Conservation (phyloP, 1,284 basidiomycete genomes). For the Trichosporon ovoides region DNA sequence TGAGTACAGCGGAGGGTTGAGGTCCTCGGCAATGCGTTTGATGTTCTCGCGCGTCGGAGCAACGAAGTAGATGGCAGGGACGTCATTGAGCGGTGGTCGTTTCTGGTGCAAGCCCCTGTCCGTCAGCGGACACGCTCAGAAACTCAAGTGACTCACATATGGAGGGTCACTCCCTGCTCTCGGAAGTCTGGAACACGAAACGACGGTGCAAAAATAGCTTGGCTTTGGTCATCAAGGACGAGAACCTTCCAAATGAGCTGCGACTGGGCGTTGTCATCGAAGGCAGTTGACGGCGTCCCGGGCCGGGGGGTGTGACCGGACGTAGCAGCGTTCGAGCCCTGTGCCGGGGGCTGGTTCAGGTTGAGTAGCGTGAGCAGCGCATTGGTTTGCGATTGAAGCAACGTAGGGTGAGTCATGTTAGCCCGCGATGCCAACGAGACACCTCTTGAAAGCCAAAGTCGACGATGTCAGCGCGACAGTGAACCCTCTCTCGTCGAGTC, state of each 20-base stretch:
- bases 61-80: constrained; percentile 96
- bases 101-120: constrained; percentile 81
- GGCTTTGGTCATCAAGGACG: constrained; percentile 88
- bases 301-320: constrained; percentile 37
- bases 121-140: not conserved
- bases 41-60: constrained; percentile 84
- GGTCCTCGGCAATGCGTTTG: constrained; percentile 74
- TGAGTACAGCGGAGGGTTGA: constrained; percentile 83
- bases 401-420: constrained; percentile 43
- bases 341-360: constrained; percentile 46
- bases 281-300: constrained; percentile 28
- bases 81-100: constrained; percentile 85
- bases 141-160: constrained; percentile 68
- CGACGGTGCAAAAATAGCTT: constrained; percentile 92
- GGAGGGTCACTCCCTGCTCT: constrained; percentile 92
- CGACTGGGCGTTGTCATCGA: constrained; percentile 50
- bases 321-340: constrained; percentile 15
- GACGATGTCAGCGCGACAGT: not conserved
- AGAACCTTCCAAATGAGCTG: constrained; percentile 96
- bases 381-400: constrained; percentile 51
- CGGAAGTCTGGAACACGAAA: constrained; percentile 92
- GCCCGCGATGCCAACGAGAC: not conserved
- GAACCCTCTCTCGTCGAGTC: not conserved
- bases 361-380: constrained; percentile 53
- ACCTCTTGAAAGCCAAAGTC: not conserved